Conservation (phyloP, 176 grass and related monocot species). For the Leersia perrieri region DNA sequence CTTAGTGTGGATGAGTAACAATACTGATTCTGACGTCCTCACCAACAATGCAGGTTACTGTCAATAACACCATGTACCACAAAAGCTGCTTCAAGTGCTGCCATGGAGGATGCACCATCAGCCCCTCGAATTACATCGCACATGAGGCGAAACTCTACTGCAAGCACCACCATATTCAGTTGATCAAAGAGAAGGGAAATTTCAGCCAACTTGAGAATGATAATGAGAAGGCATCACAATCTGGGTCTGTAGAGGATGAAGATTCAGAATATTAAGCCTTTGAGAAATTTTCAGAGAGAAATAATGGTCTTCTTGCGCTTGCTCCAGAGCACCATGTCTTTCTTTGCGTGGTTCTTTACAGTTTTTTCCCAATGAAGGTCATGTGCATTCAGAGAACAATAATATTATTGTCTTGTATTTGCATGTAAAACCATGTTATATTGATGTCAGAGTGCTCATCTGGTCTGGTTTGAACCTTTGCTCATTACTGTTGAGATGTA, state of each 20-base stretch:
- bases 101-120: conserved; percentile 96
- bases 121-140: conserved; percentile 96
- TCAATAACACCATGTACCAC: conserved; percentile 81
- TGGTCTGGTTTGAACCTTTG: conserved; percentile 29
- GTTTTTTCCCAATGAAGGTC: conserved; percentile 13
- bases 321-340: conserved; percentile 20
- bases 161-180: conserved; percentile 90
- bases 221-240: conserved; percentile 43
- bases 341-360: conserved; percentile 2
- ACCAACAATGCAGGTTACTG: conserved; percentile 63
- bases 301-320: conserved; percentile 46
- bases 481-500: neutral
- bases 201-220: conserved; percentile 89
- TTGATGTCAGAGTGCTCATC: conserved; percentile 9
- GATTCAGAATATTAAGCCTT: conserved; percentile 37
- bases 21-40: neutral
- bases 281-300: conserved; percentile 25
- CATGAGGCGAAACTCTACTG: conserved; percentile 98
- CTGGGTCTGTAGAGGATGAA: conserved; percentile 61
- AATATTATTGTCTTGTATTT: conserved; percentile 26
- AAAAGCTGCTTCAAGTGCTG: conserved; percentile 99
- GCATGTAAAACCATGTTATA: conserved; percentile 47
- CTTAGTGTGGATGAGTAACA: conserved; percentile 16
- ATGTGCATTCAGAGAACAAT: conserved; percentile 38
- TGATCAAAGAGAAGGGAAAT: conserved; percentile 96